These are phyloP conservation scores for Mucor racemosus DNA, from an alignment of 371 early-diverging fungal species.

Conservation along the genomic window DNA sequence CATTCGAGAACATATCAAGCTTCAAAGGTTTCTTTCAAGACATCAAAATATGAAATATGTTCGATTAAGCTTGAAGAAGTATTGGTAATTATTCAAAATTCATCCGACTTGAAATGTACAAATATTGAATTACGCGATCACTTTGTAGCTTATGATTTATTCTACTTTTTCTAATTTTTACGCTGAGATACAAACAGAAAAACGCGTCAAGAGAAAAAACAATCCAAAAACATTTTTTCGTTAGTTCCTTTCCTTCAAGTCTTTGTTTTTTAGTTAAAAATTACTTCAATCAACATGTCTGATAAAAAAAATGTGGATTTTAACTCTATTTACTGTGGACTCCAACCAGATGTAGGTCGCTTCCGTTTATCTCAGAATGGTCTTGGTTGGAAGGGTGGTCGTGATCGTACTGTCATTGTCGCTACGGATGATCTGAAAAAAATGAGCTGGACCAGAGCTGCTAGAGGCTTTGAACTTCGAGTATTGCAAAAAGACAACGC, in stretches of 20 bases:
- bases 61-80: too few species aligned
- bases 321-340: slow-evolving; percentile 50
- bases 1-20: too few species aligned
- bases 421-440: slow-evolving; percentile 71
- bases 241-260: not conserved
- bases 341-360: slow-evolving; percentile 56
- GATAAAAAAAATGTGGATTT: slow-evolving; percentile 49
- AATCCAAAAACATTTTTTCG: slow-evolving; percentile 4
- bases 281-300: slow-evolving; percentile 27
- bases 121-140: too few species aligned
- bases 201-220: slow-evolving; percentile 2
- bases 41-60: too few species aligned
- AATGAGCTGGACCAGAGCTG: slow-evolving; percentile 79
- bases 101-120: too few species aligned
- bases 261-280: not conserved
- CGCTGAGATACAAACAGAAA: not conserved
- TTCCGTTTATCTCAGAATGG: slow-evolving; percentile 81
- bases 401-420: slow-evolving; percentile 67
- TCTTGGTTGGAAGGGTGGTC: slow-evolving; percentile 81
- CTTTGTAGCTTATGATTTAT: too few species aligned
- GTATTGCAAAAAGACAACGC: slow-evolving; percentile 73
- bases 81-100: too few species aligned
- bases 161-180: too few species aligned
- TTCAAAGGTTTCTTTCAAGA: too few species aligned
- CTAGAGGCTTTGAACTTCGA: slow-evolving; percentile 84